These are phyloP conservation scores for Eimeria acervulina DNA, from an alignment of 169 alveolate genomes.

Conservation along the genomic window DNA sequence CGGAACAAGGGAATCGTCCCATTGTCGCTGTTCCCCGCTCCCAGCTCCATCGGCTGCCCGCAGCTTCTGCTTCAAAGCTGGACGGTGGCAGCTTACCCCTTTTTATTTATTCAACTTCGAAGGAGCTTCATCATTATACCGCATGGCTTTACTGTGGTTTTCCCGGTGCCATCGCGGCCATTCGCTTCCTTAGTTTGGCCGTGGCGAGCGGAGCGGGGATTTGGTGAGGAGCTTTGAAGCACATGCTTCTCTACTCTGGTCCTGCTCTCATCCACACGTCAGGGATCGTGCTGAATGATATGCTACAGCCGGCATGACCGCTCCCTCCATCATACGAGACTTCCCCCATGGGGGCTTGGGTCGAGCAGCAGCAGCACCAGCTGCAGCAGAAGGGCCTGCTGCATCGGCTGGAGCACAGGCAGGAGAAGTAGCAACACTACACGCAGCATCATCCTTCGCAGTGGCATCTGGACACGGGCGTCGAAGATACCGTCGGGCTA, in stretches of 20 bases:
- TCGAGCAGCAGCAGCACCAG: conserved; percentile 5
- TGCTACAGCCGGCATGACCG: conserved; percentile 50
- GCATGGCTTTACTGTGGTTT: conserved; percentile 35
- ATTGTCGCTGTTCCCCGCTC: neutral
- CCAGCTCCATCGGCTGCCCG: conserved; percentile 18
- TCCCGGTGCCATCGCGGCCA: conserved; percentile 27
- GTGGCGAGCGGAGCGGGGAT: conserved; percentile 6
- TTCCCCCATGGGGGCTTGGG: conserved; percentile 46
- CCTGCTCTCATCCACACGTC: neutral
- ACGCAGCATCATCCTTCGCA: neutral
- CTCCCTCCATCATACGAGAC: neutral
- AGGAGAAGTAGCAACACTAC: neutral
- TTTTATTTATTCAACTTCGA: neutral
- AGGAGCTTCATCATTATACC: neutral
- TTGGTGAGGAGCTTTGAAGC: conserved; percentile 7
- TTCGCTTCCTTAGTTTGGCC: neutral
- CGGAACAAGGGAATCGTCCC: conserved; percentile 1
- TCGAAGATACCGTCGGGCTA: neutral
- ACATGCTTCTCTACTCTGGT: neutral
- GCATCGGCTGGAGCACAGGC: neutral
- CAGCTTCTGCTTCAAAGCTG: conserved; percentile 58
- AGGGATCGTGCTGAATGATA: conserved; percentile 11
- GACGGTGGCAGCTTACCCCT: conserved; percentile 1
- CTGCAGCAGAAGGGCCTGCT: neutral
- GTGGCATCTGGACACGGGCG: neutral